phyloP scores from a whole-genome alignment of 805 yeast species.

The Danielia reshetovae region DNA sequence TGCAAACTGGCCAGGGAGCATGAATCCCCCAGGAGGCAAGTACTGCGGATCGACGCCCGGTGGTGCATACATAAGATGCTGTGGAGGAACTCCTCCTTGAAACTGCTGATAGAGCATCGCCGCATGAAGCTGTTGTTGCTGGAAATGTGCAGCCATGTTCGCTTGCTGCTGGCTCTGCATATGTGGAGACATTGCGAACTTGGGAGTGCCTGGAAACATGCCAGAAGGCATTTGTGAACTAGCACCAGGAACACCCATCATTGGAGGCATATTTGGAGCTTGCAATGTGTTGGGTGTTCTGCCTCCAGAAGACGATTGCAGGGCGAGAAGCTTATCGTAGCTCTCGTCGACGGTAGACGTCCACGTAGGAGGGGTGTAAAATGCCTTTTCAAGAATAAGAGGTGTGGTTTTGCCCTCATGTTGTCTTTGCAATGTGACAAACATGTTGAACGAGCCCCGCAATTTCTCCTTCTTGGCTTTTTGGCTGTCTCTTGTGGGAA shows the following conservation, averaged over 20 bases:
- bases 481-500: constrained; percentile 38
- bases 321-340: constrained; percentile 50
- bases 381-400: constrained; percentile 54
- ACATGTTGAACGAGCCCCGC: constrained; percentile 47
- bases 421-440: constrained; percentile 41
- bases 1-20: constrained; percentile 29
- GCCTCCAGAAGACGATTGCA: constrained; percentile 14
- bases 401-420: constrained; percentile 17
- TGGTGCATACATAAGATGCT: constrained; percentile 28
- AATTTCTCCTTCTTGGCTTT: constrained; percentile 34
- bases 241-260: constrained; percentile 17
- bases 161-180: constrained; percentile 22
- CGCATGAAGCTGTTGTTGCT: constrained; percentile 35
- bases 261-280: constrained; percentile 23
- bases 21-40: constrained; percentile 33
- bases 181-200: constrained; percentile 26
- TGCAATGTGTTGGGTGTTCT: constrained; percentile 16
- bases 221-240: constrained; percentile 19
- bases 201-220: constrained; percentile 12
- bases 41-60: constrained; percentile 30
- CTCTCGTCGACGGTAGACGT: constrained; percentile 53
- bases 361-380: constrained; percentile 78
- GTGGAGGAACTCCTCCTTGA: constrained; percentile 29
- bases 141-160: constrained; percentile 31
- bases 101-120: constrained; percentile 37